Percentiles rank a stretch among this genome's conserved stretches.
phyloP scores from a whole-genome alignment of 2,329 filamentous ascomycete genomes.

The Rutstroemia sp. region DNA sequence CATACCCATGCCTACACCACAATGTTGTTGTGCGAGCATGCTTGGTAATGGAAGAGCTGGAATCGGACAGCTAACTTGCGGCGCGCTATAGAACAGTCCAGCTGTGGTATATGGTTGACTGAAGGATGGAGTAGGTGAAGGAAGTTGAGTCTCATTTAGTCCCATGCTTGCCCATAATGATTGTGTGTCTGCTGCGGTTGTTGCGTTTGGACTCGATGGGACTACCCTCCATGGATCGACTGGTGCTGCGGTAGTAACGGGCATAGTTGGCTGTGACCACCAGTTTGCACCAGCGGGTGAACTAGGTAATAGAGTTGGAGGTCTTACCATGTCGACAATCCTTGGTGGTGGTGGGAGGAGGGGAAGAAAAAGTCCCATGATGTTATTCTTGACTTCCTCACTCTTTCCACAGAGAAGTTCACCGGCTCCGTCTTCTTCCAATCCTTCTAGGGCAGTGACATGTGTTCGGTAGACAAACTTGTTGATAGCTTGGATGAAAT shows the following conservation, averaged over 20 bases:
- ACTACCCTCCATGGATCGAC: conserved; percentile 88
- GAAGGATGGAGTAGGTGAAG: conserved; percentile 73
- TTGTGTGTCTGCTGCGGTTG: conserved; percentile 59
- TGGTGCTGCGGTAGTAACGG: conserved; percentile 57
- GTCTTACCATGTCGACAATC: conserved; percentile 82
- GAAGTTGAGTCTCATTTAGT: conserved; percentile 65
- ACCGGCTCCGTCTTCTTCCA: conserved; percentile 93
- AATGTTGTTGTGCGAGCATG: conserved; percentile 74
- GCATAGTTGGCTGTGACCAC: conserved; percentile 69
- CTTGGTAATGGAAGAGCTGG: conserved; percentile 76
- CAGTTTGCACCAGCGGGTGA: conserved; percentile 66
- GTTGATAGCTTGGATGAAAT: conserved; percentile 95
- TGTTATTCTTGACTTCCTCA: conserved; percentile 84
- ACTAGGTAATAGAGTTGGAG: conserved; percentile 78
- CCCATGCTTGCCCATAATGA: conserved; percentile 75
- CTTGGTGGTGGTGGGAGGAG: conserved; percentile 80
- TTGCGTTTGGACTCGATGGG: conserved; percentile 77
- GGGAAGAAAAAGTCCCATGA: conserved; percentile 78
- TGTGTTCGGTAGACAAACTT: conserved; percentile 91
- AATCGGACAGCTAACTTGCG: conserved; percentile 66
- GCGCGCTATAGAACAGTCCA: conserved; percentile 72
- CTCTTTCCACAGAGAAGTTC: conserved; percentile 87
- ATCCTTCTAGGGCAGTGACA: conserved; percentile 81
- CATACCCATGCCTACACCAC: conserved; percentile 70
- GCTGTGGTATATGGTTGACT: conserved; percentile 71